A percentile compares a stretch with the other conserved stretches of the same genome.
phyloP scores from a whole-genome alignment of 2,329 filamentous ascomycete genomes.

The Pseudogymnoascus sp. region DNA sequence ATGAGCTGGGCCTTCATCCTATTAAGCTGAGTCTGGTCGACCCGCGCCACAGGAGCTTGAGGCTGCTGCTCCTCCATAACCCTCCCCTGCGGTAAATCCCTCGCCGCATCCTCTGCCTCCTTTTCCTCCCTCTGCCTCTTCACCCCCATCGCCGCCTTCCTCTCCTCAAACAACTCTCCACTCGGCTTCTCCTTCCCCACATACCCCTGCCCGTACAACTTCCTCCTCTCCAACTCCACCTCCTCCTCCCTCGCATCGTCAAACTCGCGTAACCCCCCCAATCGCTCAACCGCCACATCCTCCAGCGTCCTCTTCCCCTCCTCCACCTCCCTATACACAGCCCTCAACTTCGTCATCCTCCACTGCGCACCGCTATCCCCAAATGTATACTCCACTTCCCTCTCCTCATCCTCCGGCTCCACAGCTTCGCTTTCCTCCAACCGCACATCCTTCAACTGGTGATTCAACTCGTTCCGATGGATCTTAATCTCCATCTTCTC shows the following conservation, averaged over 20 bases:
- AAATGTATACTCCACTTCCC: slow-evolving; percentile 71
- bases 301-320: slow-evolving; percentile 66
- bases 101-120: slow-evolving; percentile 24
- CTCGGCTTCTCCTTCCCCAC: slow-evolving; percentile 77
- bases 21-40: slow-evolving; percentile 78
- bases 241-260: slow-evolving; percentile 91
- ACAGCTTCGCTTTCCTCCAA: slow-evolving; percentile 47
- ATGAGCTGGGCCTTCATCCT: slow-evolving; percentile 88
- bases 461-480: slow-evolving; percentile 75
- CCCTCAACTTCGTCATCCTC: slow-evolving; percentile 92
- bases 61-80: slow-evolving; percentile 46
- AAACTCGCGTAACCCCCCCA: slow-evolving; percentile 72
- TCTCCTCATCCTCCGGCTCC: slow-evolving; percentile 38
- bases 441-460: slow-evolving; percentile 53
- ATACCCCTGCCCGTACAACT: slow-evolving; percentile 77
- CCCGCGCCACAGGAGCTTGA: slow-evolving; percentile 37
- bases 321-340: slow-evolving; percentile 71
- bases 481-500: slow-evolving; percentile 35
- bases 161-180: slow-evolving; percentile 75
- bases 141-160: slow-evolving; percentile 52
- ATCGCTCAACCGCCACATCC: slow-evolving; percentile 73
- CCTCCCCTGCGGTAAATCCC: slow-evolving; percentile 42
- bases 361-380: slow-evolving; percentile 85
- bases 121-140: slow-evolving; percentile 33
- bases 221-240: slow-evolving; percentile 75